Evolutionary conservation across 495 filamentous ascomycete species (phyloP).

Genomic region (Daldinia caldariorum): DNA sequence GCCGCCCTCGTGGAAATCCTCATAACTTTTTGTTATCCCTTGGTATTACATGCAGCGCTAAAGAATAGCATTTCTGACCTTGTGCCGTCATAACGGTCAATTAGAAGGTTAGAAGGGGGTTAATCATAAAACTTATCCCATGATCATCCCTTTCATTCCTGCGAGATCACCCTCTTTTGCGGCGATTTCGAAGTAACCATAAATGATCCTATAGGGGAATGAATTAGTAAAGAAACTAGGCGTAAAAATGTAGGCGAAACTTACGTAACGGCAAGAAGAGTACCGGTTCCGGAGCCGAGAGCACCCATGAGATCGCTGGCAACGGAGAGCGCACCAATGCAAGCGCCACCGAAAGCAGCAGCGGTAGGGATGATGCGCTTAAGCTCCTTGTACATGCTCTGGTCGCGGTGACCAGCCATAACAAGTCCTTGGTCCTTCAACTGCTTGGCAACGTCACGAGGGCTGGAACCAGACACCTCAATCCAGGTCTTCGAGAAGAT

Average conservation of each 20-base stretch:
- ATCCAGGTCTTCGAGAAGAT: slow-evolving; percentile 99
- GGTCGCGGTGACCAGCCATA: slow-evolving; percentile 99
- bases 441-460: slow-evolving; percentile 99
- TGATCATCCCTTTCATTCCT: slow-evolving; percentile 90
- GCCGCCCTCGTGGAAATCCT: slow-evolving; percentile 46
- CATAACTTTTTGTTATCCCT: slow-evolving; percentile 45
- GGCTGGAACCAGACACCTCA: slow-evolving; percentile 96
- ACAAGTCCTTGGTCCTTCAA: slow-evolving; percentile 99
- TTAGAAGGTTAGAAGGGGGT: slow-evolving; percentile 18
- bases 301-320: slow-evolving; percentile 95
- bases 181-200: slow-evolving; percentile 98
- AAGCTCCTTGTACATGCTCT: slow-evolving; percentile 99
- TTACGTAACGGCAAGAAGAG: slow-evolving; percentile 98
- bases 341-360: slow-evolving; percentile 97
- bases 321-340: slow-evolving; percentile 97
- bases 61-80: slow-evolving; percentile 40
- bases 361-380: slow-evolving; percentile 99
- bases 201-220: slow-evolving; percentile 78
- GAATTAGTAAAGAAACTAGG: slow-evolving; percentile 33
- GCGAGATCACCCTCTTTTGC: slow-evolving; percentile 96
- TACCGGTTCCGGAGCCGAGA: slow-evolving; percentile 96
- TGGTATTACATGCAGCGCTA: slow-evolving; percentile 48
- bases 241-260: slow-evolving; percentile 52
- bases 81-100: slow-evolving; percentile 33
- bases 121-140: slow-evolving; percentile 58